A percentile compares a stretch with the other conserved stretches of the same genome.
phyloP scores from a whole-genome alignment of 192 early-diverging fungal genomes.

The Gamsiella multidivaricata region DNA sequence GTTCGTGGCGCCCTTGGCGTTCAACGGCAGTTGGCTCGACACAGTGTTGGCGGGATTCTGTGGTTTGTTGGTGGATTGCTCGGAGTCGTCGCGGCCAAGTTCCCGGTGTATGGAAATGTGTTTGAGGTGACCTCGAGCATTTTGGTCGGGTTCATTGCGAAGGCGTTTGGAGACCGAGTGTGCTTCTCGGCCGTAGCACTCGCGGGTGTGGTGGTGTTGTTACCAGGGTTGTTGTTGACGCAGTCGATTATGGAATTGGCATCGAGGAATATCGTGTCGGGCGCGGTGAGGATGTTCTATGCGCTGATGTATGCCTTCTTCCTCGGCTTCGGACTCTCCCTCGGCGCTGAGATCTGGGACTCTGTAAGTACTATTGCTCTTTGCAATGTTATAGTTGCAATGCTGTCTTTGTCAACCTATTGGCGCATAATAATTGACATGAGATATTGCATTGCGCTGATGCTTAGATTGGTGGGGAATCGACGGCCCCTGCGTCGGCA shows the following conservation, averaged over 20 bases:
- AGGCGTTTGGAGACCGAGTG: conserved; percentile 67
- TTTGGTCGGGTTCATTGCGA: conserved; percentile 69
- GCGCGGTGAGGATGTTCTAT: conserved; percentile 88
- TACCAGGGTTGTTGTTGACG: conserved; percentile 84
- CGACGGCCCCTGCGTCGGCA: not conserved
- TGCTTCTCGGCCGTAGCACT: no score
- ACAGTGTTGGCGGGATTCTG: conserved; percentile 54
- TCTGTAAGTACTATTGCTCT: conserved; percentile 23
- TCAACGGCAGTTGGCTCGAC: conserved; percentile 66
- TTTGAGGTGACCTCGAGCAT: conserved; percentile 79
- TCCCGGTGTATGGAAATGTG: no score
- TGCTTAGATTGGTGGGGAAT: conserved; percentile 11
- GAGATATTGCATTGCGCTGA: no score
- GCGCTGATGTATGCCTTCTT: no score
- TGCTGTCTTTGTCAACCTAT: no score
- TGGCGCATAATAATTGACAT: no score
- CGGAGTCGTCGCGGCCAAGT: conserved; percentile 70
- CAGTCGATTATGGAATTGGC: conserved; percentile 88
- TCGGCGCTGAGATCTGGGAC: conserved; percentile 59
- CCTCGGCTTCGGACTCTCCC: conserved; percentile 77
- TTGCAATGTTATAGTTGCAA: not conserved
- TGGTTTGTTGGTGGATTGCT: conserved; percentile 67
- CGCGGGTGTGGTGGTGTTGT: conserved; percentile 68
- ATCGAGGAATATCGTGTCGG: conserved; percentile 88
- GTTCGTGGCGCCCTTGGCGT: conserved; percentile 66